Conservation (phyloP, 2,329 filamentous ascomycete species). For the Thelonectria blattea region DNA sequence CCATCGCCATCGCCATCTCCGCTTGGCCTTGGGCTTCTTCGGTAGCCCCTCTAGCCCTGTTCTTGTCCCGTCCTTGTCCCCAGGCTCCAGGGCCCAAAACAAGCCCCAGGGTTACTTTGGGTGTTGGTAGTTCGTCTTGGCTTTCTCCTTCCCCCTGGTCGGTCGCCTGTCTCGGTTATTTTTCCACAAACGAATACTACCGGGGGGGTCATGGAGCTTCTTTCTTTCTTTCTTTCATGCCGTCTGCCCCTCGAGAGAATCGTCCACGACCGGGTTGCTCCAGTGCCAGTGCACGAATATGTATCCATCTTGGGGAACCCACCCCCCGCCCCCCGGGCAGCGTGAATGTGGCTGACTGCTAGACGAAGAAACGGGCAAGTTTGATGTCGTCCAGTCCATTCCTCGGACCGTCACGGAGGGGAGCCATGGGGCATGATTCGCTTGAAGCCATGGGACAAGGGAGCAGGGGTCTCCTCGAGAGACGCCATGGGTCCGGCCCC, state of each 20-base stretch:
- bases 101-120: slow-evolving; percentile 11
- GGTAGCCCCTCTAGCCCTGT: slow-evolving; percentile 18
- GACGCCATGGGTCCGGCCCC: slow-evolving; percentile 13
- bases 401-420: slow-evolving; percentile 1
- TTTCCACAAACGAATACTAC: neutral
- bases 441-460: slow-evolving; percentile 5
- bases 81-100: slow-evolving; percentile 8
- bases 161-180: slow-evolving; percentile 27
- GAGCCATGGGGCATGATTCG: slow-evolving; percentile 1
- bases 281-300: too few relatives aligned
- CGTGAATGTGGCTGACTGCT: slow-evolving; percentile 2
- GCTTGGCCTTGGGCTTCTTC: slow-evolving; percentile 24
- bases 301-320: too few relatives aligned
- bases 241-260: neutral
- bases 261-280: too few relatives aligned
- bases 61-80: slow-evolving; percentile 7
- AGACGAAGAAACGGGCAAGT: slow-evolving; percentile 3
- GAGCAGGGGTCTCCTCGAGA: slow-evolving; percentile 7
- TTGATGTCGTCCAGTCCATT: neutral
- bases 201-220: too few relatives aligned
- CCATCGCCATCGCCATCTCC: slow-evolving; percentile 29
- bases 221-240: neutral
- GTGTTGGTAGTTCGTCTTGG: slow-evolving; percentile 18
- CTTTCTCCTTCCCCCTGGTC: slow-evolving; percentile 1
- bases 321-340: neutral